These are phyloP conservation scores for Sistotremastrum suecicum DNA, from an alignment of 768 basidiomycete species.

Conservation along the genomic window DNA sequence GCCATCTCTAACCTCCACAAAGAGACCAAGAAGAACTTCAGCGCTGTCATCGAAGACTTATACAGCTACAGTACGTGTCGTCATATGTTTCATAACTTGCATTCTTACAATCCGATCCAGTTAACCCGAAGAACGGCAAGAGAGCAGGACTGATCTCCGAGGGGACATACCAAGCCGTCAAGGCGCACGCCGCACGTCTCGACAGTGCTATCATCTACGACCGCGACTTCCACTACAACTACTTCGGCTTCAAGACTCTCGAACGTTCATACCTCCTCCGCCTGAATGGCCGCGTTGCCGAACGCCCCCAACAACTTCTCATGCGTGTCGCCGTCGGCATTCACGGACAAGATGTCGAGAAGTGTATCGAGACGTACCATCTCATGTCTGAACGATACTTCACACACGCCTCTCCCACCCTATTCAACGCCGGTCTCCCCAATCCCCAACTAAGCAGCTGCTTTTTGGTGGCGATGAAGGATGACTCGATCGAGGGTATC, in stretches of 20 bases:
- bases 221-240: constrained; percentile 97
- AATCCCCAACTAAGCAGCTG: constrained; percentile 91
- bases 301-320: constrained; percentile 97
- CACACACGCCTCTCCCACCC: constrained; percentile 93
- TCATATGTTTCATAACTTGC: background rate
- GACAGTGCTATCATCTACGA: constrained; percentile 97
- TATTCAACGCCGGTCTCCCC: constrained; percentile 97
- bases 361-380: constrained; percentile 82
- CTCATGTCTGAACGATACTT: constrained; percentile 98
- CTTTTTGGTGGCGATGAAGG: constrained; percentile 97
- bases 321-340: constrained; percentile 99
- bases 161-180: constrained; percentile 70
- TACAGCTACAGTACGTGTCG: constrained; percentile 62
- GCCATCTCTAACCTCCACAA: constrained; percentile 99
- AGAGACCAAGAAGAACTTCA: constrained; percentile 96
- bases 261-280: constrained; percentile 95
- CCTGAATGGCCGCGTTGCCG: constrained; percentile 87
- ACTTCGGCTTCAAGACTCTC: constrained; percentile 98
- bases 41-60: constrained; percentile 80
- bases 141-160: constrained; percentile 86
- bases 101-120: constrained; percentile 20
- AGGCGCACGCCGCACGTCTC: constrained; percentile 63
- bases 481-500: constrained; percentile 97
- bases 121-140: constrained; percentile 90
- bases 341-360: constrained; percentile 80